Base-by-base conservation (phyloP, 2,329 filamentous ascomycete species). In the Xylariales sp. region DNA sequence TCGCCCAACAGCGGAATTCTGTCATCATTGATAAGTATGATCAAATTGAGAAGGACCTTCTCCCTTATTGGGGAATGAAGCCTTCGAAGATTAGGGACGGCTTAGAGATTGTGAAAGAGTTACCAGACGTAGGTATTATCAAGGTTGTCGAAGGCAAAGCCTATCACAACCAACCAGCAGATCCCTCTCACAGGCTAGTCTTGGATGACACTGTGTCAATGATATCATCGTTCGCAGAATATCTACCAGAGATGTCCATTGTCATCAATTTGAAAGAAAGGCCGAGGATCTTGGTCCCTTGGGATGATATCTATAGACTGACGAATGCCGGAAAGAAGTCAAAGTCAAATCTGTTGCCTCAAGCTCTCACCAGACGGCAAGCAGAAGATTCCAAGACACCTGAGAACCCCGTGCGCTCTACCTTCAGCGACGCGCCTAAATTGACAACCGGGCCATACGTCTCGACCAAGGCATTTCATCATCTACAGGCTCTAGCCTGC, bases 211-310 rank as follows among this genome's bases (percentile, higher is more conserved):
- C 76, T 0, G 68, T 78, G 5, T 73, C 74, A 4, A 86, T 93
- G 76, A 79, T 94, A 57, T 69, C 78, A 38, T 68, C 73, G 2
- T 95, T 95, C 52, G 74, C 82, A 2, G 65, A 82, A 48, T 78
- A 84, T 54, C 69, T 95, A 11, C 87, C 88, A 1, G 79, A 90
- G 48, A 90, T 95, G 86, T 80, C 88, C 48, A 64, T 95, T 15
- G 85, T 86, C 0, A 86, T 95, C 65, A 95, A 95, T 56, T 71
- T 86, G 15, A 77, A 85, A 51, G 84, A 88, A 44, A 79, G 87
- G 51, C 86, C 86, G 1, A 73, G 85, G 28, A 78, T 90, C 2
- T 70, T 89, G 3, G 72, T 86, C 1, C 80, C 86, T 0, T 81
- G 83, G 65, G 80, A 86, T 43, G 78, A 86, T 43, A 69, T 61